These are phyloP conservation scores for Didymosphaeria variabile DNA, from an alignment of 2,329 filamentous ascomycete genomes.

Conservation along the genomic window DNA sequence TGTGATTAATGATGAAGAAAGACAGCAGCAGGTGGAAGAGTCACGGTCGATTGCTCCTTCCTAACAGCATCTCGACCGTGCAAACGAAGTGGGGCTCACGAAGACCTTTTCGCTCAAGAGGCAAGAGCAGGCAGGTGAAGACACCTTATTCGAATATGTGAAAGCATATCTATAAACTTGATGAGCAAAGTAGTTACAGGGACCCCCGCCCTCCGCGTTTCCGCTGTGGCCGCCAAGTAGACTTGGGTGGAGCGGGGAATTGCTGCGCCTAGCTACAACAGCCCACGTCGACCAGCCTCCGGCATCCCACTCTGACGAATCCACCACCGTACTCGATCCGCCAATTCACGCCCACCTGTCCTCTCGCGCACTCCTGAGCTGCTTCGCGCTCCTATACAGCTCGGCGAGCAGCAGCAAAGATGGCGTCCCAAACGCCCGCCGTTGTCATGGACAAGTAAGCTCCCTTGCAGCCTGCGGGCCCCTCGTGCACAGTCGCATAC, in stretches of 20 bases:
- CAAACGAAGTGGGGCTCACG: slow-evolving; percentile 1
- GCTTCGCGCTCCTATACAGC: slow-evolving; percentile 27
- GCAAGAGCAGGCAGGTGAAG: slow-evolving; percentile 1
- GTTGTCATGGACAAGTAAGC: slow-evolving; percentile 99
- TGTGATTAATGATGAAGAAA: slow-evolving; percentile 21
- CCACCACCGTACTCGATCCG: slow-evolving; percentile 26
- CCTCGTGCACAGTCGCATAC: slow-evolving; percentile 43
- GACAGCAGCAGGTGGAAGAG: slow-evolving; percentile 27
- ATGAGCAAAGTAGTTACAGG: not conserved
- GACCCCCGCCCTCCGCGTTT: slow-evolving; percentile 29
- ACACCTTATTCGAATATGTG: not conserved
- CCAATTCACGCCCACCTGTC: slow-evolving; percentile 34
- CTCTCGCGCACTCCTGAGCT: slow-evolving; percentile 31
- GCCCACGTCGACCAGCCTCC: slow-evolving; percentile 35
- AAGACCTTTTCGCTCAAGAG: not conserved
- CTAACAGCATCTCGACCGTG: slow-evolving; percentile 21
- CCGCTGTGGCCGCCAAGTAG: slow-evolving; percentile 29
- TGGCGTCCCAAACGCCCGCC: slow-evolving; percentile 99
- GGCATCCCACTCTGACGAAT: slow-evolving; percentile 45
- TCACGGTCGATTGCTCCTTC: slow-evolving; percentile 37
- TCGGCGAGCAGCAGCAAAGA: slow-evolving; percentile 57
- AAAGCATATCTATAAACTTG: not conserved
- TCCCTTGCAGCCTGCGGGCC: slow-evolving; percentile 41
- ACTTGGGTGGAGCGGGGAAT: slow-evolving; percentile 33
- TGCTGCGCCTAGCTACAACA: slow-evolving; percentile 28